Evolutionary conservation across 352 stramenopile species (phyloP).

Genomic region (Phytopythium chamaehyphon): DNA sequence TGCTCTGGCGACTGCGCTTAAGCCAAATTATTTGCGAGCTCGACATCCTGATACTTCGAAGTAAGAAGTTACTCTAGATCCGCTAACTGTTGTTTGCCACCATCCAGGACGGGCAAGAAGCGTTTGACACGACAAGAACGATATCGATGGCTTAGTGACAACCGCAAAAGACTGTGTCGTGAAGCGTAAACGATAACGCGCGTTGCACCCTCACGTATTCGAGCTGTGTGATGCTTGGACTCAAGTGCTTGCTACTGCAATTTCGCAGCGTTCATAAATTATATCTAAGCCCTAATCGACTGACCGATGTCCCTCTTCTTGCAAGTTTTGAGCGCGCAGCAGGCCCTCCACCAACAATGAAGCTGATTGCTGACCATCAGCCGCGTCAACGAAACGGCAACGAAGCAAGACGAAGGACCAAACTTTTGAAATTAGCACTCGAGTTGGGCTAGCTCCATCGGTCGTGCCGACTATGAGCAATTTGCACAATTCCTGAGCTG

Average conservation of each 20-base stretch:
- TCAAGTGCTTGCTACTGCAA: conserved; percentile 46
- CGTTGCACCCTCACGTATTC: conserved; percentile 64
- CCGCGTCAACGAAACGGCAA: background rate
- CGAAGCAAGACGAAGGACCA: conserved; percentile 8
- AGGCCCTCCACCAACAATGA: background rate
- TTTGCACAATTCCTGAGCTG: conserved; percentile 49
- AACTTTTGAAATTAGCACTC: conserved; percentile 7
- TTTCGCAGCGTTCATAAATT: conserved; percentile 62
- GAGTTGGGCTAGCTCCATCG: conserved; percentile 23
- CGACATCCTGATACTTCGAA: no score
- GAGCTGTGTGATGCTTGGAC: conserved; percentile 59
- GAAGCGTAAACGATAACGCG: conserved; percentile 34
- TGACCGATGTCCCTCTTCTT: conserved; percentile 62
- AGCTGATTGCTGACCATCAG: background rate
- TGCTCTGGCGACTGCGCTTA: no score
- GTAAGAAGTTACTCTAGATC: no score
- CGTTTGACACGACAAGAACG: background rate
- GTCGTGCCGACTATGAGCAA: conserved; percentile 40
- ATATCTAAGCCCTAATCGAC: conserved; percentile 61
- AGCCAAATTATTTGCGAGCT: no score
- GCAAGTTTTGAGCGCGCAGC: conserved; percentile 31
- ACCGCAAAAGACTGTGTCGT: conserved; percentile 17
- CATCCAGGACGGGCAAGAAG: no score
- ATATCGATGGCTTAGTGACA: conserved; percentile 19
- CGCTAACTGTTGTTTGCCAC: no score